These are phyloP conservation scores for Aureobasidium leucospermi DNA, from an alignment of 2,329 filamentous ascomycete genomes.

Conservation along the genomic window DNA sequence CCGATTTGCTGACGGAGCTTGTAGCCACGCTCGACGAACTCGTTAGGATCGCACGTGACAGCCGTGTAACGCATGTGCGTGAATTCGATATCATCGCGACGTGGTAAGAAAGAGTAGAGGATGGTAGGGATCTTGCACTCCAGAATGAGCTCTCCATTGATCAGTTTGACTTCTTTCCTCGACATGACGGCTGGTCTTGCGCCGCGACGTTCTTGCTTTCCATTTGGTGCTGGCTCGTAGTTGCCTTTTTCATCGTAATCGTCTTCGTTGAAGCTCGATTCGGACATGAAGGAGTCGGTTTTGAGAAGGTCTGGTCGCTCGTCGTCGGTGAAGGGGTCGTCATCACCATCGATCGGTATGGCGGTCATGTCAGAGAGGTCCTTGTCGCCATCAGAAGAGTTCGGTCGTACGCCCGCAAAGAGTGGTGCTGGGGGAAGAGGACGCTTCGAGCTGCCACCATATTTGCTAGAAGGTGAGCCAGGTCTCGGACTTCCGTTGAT, in stretches of 20 bases:
- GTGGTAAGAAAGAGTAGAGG: constrained; percentile 89
- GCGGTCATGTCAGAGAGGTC: constrained; percentile 55
- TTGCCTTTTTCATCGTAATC: constrained; percentile 52
- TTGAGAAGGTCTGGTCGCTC: constrained; percentile 51
- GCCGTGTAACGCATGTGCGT: constrained; percentile 98
- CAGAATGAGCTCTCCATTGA: constrained; percentile 94
- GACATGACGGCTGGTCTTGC: constrained; percentile 81
- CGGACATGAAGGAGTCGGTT: constrained; percentile 56
- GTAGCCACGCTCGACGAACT: constrained; percentile 83
- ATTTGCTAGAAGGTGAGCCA: constrained; percentile 81
- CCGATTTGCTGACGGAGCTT: constrained; percentile 89
- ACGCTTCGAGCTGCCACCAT: constrained; percentile 78
- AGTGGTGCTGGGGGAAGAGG: constrained; percentile 84
- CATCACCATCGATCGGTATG: constrained; percentile 57
- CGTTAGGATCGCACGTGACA: constrained; percentile 94
- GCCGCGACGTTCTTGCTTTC: constrained; percentile 79
- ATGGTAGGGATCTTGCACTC: constrained; percentile 99
- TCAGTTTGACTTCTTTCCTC: constrained; percentile 88
- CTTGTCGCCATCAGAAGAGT: constrained; percentile 34
- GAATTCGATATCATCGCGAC: constrained; percentile 89
- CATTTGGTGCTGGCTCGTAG: constrained; percentile 81
- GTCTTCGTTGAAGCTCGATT: constrained; percentile 51
- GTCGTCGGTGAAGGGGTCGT: constrained; percentile 66
- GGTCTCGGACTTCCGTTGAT: constrained; percentile 84
- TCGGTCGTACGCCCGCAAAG: constrained; percentile 54